Conservation (phyloP, 805 yeast genomes). For the Debaryomyces castellii region DNA sequence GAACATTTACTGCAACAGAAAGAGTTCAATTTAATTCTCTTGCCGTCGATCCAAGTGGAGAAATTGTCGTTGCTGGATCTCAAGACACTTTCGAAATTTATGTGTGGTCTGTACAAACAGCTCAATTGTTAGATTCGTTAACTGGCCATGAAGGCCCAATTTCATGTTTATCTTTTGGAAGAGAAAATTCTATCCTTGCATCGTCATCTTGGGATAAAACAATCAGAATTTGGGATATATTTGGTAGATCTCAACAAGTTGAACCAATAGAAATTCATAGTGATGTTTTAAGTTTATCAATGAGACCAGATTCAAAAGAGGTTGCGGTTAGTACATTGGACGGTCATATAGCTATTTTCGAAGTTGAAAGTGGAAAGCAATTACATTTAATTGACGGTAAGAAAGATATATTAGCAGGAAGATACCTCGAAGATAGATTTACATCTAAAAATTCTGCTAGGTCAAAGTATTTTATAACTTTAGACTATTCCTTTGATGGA, state of each 20-base stretch:
- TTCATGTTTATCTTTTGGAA: slow-evolving; percentile 81
- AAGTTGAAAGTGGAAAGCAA: slow-evolving; percentile 78
- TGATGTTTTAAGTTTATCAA: slow-evolving; percentile 78
- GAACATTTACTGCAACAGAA: slow-evolving; percentile 90
- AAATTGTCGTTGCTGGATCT: slow-evolving; percentile 93
- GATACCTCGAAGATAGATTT: slow-evolving; percentile 81
- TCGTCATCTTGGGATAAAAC: slow-evolving; percentile 97
- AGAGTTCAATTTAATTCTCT: slow-evolving; percentile 83
- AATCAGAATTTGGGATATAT: slow-evolving; percentile 88
- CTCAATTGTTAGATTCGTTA: slow-evolving; percentile 82
- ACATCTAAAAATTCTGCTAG: slow-evolving; percentile 77
- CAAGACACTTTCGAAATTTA: slow-evolving; percentile 85
- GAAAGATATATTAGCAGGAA: slow-evolving; percentile 82
- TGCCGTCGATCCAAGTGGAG: slow-evolving; percentile 97
- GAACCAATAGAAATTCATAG: slow-evolving; percentile 87
- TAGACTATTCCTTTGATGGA: slow-evolving; percentile 89
- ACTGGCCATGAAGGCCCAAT: slow-evolving; percentile 97
- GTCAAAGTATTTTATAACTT: slow-evolving; percentile 77
- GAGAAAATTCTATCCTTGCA: slow-evolving; percentile 73
- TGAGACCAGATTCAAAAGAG: slow-evolving; percentile 92
- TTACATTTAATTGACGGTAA: slow-evolving; percentile 81
- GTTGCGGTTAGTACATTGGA: slow-evolving; percentile 85
- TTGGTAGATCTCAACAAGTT: slow-evolving; percentile 80
- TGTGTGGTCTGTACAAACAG: slow-evolving; percentile 97
- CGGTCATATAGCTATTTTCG: slow-evolving; percentile 84